These are phyloP conservation scores for Malus sylvestris DNA, from an alignment of 306 rosid species.

Conservation along the genomic window DNA sequence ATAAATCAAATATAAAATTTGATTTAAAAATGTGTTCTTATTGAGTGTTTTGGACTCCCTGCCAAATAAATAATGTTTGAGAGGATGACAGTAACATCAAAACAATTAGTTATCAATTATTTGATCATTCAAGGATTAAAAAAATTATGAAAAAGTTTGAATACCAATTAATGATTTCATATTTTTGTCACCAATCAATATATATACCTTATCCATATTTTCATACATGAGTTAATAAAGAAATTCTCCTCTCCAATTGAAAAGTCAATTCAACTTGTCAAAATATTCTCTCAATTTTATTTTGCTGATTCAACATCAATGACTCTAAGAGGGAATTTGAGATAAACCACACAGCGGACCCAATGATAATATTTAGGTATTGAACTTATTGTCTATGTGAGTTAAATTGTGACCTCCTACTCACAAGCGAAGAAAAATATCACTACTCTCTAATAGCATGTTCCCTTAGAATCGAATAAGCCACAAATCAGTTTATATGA, in stretches of 20 bases:
- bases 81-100: not conserved
- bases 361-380: not conserved
- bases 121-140: not conserved
- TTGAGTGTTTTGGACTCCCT: not conserved
- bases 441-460: too few relatives aligned
- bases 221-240: not conserved
- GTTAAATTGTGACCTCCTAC: not conserved
- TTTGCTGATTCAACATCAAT: too few relatives aligned
- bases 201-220: not conserved
- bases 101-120: not conserved
- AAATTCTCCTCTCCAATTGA: not conserved
- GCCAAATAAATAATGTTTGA: not conserved
- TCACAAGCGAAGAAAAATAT: not conserved
- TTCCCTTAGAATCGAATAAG: too few relatives aligned
- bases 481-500: too few relatives aligned
- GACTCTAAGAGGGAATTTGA: not conserved
- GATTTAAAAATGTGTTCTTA: not conserved
- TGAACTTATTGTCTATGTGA: too few relatives aligned
- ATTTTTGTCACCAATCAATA: too few relatives aligned
- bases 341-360: not conserved
- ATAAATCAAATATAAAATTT: too few relatives aligned
- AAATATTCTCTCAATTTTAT: too few relatives aligned
- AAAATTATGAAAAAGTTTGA: not conserved
- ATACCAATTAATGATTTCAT: not conserved
- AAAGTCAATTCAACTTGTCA: not conserved